phyloP scores from a whole-genome alignment of 768 basidiomycete species.

The Mrakia blollopis region DNA sequence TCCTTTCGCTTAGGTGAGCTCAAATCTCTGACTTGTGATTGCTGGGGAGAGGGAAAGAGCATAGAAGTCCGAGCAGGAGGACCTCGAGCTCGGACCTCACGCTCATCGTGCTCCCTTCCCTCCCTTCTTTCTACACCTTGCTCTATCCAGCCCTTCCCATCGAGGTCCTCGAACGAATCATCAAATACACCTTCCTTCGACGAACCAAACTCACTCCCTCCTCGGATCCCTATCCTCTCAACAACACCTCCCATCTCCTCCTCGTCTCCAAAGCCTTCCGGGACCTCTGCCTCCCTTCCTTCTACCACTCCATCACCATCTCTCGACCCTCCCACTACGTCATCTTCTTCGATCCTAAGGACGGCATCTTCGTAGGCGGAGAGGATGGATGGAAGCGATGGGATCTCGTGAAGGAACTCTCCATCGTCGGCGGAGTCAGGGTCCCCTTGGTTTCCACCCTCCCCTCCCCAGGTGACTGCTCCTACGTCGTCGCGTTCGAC shows the following conservation, averaged over 20 bases:
- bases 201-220: neutral
- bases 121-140: too few relatives aligned
- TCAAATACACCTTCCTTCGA: neutral
- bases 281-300: neutral
- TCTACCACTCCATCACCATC: conserved; percentile 1
- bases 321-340: neutral
- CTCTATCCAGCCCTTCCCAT: neutral
- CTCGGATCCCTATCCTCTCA: neutral
- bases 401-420: neutral
- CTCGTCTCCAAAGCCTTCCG: neutral
- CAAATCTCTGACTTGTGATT: too few relatives aligned
- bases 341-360: neutral
- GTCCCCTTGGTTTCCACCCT: neutral
- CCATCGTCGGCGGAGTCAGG: too few relatives aligned
- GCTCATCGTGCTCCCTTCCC: too few relatives aligned
- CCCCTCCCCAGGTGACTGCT: neutral
- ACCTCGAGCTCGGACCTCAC: too few relatives aligned
- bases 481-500: neutral
- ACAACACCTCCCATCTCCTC: neutral
- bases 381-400: neutral
- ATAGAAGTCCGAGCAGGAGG: too few relatives aligned
- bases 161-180: neutral
- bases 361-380: neutral
- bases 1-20: too few relatives aligned
- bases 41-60: too few relatives aligned